These are phyloP conservation scores for Penicillium sp. DNA, from an alignment of 2,329 filamentous ascomycete genomes.

Conservation along the genomic window DNA sequence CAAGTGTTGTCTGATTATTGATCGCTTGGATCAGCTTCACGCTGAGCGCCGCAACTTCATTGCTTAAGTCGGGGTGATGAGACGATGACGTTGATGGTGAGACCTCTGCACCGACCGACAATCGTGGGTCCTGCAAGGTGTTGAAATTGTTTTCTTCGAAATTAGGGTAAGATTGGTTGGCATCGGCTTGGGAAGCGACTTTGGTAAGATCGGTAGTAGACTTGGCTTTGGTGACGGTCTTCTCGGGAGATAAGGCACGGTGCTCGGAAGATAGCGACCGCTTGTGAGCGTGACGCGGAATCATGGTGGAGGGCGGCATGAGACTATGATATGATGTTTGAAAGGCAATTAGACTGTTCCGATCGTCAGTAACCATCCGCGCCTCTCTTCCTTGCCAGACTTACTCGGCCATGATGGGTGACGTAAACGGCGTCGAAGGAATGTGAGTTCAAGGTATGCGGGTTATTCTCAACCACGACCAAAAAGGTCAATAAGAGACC, in stretches of 20 bases:
- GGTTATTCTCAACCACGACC: background rate
- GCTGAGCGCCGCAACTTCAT: conserved; percentile 86
- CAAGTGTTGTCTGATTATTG: conserved; percentile 90
- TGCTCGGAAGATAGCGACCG: conserved; percentile 43
- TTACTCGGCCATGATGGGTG: conserved; percentile 46
- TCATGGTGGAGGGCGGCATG: conserved; percentile 43
- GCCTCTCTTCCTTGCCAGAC: conserved; percentile 17
- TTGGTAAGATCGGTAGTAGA: conserved; percentile 48
- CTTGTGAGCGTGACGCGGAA: conserved; percentile 41
- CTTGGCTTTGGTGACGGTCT: conserved; percentile 48
- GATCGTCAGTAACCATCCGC: conserved; percentile 19
- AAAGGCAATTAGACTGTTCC: conserved; percentile 42
- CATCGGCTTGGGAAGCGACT: conserved; percentile 31
- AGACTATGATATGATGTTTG: conserved; percentile 43
- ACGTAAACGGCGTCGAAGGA: conserved; percentile 27
- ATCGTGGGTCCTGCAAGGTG: conserved; percentile 51
- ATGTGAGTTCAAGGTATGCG: conserved; percentile 13
- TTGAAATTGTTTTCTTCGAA: conserved; percentile 48
- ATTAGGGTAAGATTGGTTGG: conserved; percentile 28
- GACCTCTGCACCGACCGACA: conserved; percentile 39
- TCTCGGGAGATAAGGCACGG: conserved; percentile 39
- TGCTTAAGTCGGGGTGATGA: conserved; percentile 64
- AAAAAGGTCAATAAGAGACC: background rate
- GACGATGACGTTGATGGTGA: conserved; percentile 40
- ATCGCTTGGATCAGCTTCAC: conserved; percentile 97